Evolutionary conservation across 2,329 filamentous ascomycete species (phyloP), one percentile per base, ranked within the genome.

Genomic region (Colletotrichum trifolii): DNA sequence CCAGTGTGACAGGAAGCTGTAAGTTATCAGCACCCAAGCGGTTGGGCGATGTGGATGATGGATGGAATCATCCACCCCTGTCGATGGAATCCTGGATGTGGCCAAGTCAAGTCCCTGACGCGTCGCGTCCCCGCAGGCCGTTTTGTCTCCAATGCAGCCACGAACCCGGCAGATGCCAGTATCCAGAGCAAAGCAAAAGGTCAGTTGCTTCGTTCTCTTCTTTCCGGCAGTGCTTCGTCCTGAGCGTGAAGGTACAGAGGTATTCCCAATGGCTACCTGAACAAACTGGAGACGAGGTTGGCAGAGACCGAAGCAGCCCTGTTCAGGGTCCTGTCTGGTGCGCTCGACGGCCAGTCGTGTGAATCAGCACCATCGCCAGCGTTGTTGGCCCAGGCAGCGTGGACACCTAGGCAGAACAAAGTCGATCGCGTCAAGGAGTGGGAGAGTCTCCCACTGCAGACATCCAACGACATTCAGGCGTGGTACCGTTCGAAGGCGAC

Each of bases 181-280:
- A 76, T 36, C 75, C 75, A 3, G 74, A 76, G 36, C 71, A 75
- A 17, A 79, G 70, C 65, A 80, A 75, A 36, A 66, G 69, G 65
- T 77, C 70, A 8, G 66, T 50, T 15, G 8, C 0, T 13, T 1
- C 7, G 9, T 17, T 45, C 25, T 15, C 5, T 9, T 9, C 4
- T 47, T 67, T 2, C 35, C 50, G 13, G 66, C 67, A 2, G 70
- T 53, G 6, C 36, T 38, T 12, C 42, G 3, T 46, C 4, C 10
- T 57, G 6, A 25, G 36, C 15, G 17, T 34, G 25, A 25, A 25
- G 25, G 2, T 25, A 5, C 6, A 78, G 76, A 53, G 76, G 73
- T 36, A 73, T 76, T 40, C 79, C 75, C 0, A 71, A 75, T 10
- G 79, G 79, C 0, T 81, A 80, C 46, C 74, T 81, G 6, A 77